A percentile compares a stretch with the other conserved stretches of the same genome.
Evolutionary conservation across 2,329 filamentous ascomycete genomes (phyloP).

Genomic region (Aspergillus pseudoterreus): DNA sequence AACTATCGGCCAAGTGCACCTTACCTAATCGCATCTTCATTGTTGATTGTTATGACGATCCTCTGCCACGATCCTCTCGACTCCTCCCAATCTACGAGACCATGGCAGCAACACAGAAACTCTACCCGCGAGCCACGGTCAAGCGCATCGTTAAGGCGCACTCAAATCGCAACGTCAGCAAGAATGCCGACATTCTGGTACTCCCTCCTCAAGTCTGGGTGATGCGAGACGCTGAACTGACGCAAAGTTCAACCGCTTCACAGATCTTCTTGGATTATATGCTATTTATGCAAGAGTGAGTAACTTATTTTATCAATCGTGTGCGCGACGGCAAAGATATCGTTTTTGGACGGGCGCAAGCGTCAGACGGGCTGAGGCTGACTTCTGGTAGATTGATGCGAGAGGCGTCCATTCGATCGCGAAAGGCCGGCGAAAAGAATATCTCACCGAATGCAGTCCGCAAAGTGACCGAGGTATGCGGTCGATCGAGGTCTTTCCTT

Average conservation of each 20-base stretch:
- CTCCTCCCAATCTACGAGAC: not conserved
- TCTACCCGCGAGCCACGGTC: slow-evolving; percentile 78
- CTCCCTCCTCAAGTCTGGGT: slow-evolving; percentile 19
- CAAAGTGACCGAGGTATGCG: slow-evolving; percentile 69
- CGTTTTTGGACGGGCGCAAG: no score
- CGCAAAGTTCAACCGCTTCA: not conserved
- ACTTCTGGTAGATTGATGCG: slow-evolving; percentile 58
- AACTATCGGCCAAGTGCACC: no score
- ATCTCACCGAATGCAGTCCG: slow-evolving; percentile 73
- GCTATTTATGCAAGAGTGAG: slow-evolving; percentile 69
- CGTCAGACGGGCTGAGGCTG: not conserved
- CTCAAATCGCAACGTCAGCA: slow-evolving; percentile 73
- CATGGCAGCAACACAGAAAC: slow-evolving; percentile 65
- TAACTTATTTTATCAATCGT: not conserved
- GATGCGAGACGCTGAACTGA: not conserved
- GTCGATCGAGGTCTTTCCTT: not conserved
- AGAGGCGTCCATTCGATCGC: slow-evolving; percentile 73
- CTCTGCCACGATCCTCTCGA: no score
- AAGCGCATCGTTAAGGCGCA: slow-evolving; percentile 91
- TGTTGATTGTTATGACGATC: not conserved
- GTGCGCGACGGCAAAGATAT: no score
- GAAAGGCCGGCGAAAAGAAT: slow-evolving; percentile 67
- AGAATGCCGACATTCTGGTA: slow-evolving; percentile 82
- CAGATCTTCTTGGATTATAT: slow-evolving; percentile 83
- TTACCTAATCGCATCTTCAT: no score